Evolutionary conservation across 2,329 filamentous ascomycete species (phyloP).

Genomic region (Parafenestella ontariensis): DNA sequence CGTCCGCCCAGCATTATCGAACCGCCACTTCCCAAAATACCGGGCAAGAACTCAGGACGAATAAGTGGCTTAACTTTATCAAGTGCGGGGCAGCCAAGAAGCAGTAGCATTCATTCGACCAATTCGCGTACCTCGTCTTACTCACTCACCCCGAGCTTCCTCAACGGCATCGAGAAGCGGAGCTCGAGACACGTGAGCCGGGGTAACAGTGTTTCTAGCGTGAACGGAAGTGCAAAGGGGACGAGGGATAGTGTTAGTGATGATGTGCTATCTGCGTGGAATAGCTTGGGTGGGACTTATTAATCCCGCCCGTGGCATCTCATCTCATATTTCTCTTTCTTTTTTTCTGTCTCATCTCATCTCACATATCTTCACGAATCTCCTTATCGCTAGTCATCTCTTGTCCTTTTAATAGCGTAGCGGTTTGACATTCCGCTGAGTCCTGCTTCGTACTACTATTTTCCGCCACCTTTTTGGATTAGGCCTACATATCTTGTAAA

Average conservation of each 20-base stretch:
- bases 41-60: slow-evolving; percentile 24
- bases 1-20: slow-evolving; percentile 32
- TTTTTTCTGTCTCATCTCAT: not conserved
- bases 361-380: not conserved
- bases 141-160: slow-evolving; percentile 18
- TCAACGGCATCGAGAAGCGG: slow-evolving; percentile 16
- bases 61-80: slow-evolving; percentile 23
- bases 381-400: not conserved
- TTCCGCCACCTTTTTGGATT: too few species aligned
- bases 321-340: not conserved
- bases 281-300: slow-evolving; percentile 52
- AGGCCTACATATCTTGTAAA: too few species aligned
- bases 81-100: slow-evolving; percentile 14
- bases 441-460: too few species aligned
- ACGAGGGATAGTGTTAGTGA: slow-evolving; percentile 52
- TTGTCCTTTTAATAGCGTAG: too few species aligned
- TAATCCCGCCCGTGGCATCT: slow-evolving; percentile 1
- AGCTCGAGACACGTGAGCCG: slow-evolving; percentile 26
- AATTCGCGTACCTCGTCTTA: slow-evolving; percentile 17
- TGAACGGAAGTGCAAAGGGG: slow-evolving; percentile 18
- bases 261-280: slow-evolving; percentile 57
- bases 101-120: slow-evolving; percentile 29
- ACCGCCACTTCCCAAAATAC: slow-evolving; percentile 17
- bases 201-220: slow-evolving; percentile 33
- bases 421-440: too few species aligned